Percentiles rank a stretch among this genome's conserved stretches.
Evolutionary conservation across 768 basidiomycete species (phyloP).

Genomic region (Tylopilus subfusipes): DNA sequence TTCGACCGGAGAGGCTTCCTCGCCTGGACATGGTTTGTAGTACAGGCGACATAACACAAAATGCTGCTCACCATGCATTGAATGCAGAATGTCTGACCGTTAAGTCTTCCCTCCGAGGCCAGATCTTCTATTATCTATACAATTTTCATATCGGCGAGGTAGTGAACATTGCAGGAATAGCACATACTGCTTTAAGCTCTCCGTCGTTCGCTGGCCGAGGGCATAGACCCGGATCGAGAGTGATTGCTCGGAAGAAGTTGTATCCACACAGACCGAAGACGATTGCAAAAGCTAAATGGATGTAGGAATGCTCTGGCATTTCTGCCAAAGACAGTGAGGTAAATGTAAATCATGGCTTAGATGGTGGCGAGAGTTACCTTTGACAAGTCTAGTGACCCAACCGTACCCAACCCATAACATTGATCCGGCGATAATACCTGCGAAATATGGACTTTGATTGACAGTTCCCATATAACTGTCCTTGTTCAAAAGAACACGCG

Average conservation of each 20-base stretch:
- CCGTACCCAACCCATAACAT: conserved; percentile 83
- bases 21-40: conserved; percentile 41
- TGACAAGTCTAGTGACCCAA: conserved; percentile 76
- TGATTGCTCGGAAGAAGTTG: conserved; percentile 89
- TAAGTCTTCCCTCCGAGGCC: conserved; percentile 81
- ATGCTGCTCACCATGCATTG: conserved; percentile 73
- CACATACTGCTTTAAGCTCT: conserved; percentile 79
- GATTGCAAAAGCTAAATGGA: conserved; percentile 75
- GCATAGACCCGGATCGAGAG: conserved; percentile 85
- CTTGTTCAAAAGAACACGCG: conserved; percentile 80
- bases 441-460: conserved; percentile 86
- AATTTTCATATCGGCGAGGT: not conserved
- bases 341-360: not conserved
- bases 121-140: conserved; percentile 84
- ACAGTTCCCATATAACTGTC: conserved; percentile 79
- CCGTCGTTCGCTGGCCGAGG: conserved; percentile 77
- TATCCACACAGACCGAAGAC: conserved; percentile 69
- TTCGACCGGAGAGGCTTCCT: conserved; percentile 91
- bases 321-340: conserved; percentile 40
- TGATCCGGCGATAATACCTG: conserved; percentile 82
- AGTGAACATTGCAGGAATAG: not conserved
- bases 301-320: conserved; percentile 69
- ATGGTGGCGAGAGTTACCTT: conserved; percentile 43
- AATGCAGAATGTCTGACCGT: conserved; percentile 96
- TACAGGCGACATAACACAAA: not conserved